Evolutionary conservation across 306 rosid genomes (phyloP).

Genomic region (Psophocarpus tetragonolobus): DNA sequence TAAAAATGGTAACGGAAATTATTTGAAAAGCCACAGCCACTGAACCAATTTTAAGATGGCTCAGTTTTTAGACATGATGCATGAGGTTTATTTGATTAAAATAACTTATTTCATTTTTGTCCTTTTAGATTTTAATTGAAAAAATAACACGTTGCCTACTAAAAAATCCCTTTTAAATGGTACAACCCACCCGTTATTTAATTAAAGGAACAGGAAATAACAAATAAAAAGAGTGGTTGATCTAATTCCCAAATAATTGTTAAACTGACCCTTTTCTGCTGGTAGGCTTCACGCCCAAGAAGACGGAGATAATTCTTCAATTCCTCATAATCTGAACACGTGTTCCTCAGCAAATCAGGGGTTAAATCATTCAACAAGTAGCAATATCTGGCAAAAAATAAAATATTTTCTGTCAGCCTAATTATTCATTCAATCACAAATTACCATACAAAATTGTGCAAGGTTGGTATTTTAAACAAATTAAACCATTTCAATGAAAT

Average conservation of each 20-base stretch:
- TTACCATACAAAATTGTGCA: neutral
- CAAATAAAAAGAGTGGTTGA: neutral
- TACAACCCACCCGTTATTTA: neutral
- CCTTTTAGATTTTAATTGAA: neutral
- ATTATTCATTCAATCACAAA: neutral
- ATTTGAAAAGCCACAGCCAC: neutral
- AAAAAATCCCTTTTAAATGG: neutral
- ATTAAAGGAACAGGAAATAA: neutral
- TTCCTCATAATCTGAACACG: slow-evolving; percentile 66
- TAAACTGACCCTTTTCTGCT: slow-evolving; percentile 80
- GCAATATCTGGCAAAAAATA: slow-evolving; percentile 71
- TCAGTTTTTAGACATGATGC: neutral
- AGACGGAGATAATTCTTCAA: slow-evolving; percentile 69
- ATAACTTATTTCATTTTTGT: neutral
- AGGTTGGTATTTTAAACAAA: too few species aligned
- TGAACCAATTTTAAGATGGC: neutral
- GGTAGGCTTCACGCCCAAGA: slow-evolving; percentile 85
- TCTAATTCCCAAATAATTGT: slow-evolving; percentile 14
- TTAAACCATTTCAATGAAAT: too few species aligned
- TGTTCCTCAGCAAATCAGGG: slow-evolving; percentile 67
- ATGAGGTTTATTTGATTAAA: neutral
- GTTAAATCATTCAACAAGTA: slow-evolving; percentile 86
- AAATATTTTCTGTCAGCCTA: slow-evolving; percentile 24
- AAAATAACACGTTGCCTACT: neutral
- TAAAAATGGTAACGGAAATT: neutral